These are phyloP conservation scores for Penicillium sp. DNA, from an alignment of 2,329 filamentous ascomycete species.

Conservation along the genomic window DNA sequence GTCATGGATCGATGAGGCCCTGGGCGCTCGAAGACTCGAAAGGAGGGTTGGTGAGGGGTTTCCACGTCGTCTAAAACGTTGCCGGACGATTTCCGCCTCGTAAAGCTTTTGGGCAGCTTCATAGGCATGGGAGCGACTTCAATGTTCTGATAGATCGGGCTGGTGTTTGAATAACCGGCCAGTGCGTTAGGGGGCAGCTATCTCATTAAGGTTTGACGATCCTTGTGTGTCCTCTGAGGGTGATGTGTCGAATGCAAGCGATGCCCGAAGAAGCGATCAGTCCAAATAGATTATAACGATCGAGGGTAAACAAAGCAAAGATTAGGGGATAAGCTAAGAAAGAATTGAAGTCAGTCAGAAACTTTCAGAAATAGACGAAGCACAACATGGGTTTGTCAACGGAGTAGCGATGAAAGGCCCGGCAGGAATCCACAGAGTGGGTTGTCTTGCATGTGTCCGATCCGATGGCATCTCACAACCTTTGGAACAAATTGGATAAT, in stretches of 20 bases:
- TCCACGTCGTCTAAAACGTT: slow-evolving; percentile 45
- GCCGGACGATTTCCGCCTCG: slow-evolving; percentile 48
- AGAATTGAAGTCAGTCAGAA: slow-evolving; percentile 15
- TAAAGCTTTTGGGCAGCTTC: slow-evolving; percentile 48
- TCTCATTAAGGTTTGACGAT: slow-evolving; percentile 13
- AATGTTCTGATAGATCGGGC: background rate
- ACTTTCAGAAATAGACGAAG: slow-evolving; percentile 14
- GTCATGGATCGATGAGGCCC: slow-evolving; percentile 37
- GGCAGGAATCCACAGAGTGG: slow-evolving; percentile 20
- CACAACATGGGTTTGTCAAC: slow-evolving; percentile 10
- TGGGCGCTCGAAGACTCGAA: slow-evolving; percentile 48
- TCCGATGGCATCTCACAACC: slow-evolving; percentile 7
- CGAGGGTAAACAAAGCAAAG: background rate
- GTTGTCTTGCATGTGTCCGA: slow-evolving; percentile 8
- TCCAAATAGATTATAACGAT: slow-evolving; percentile 7
- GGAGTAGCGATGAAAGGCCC: slow-evolving; percentile 18
- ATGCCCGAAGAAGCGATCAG: slow-evolving; percentile 8
- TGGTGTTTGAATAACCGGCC: slow-evolving; percentile 1
- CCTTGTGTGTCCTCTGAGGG: background rate
- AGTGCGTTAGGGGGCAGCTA: slow-evolving; percentile 1
- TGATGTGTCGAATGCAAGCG: slow-evolving; percentile 19
- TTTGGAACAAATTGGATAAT: slow-evolving; percentile 1
- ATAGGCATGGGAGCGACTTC: slow-evolving; percentile 41
- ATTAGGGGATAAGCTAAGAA: slow-evolving; percentile 10
- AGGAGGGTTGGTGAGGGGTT: slow-evolving; percentile 38